Evolutionary conservation across 768 basidiomycete species (phyloP), one percentile per base, ranked within the genome.

Genomic region (Hysterangium stoloniferum): DNA sequence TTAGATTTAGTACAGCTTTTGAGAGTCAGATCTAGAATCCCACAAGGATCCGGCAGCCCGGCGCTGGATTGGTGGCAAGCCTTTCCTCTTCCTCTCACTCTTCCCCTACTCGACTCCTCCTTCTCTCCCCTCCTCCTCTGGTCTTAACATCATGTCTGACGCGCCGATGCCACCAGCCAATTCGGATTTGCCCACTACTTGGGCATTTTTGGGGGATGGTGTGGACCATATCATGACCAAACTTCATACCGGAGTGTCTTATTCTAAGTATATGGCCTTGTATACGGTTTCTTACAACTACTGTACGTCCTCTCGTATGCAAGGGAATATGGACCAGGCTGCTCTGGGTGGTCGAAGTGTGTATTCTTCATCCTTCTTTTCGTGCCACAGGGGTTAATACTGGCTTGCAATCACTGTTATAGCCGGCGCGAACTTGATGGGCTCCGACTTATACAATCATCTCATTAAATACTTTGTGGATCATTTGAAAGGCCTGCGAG

Each of bases 241-340:
- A 67, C 73, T 90, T 17, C 86, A 89, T 61, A 87, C 86, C 0
- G 89, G 89, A 54, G 84, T 92, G 47, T 89, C 89, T 19, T 89
- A 87, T 68, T 85, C 86, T 54, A 89, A 81, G 75, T 90, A 91
- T 64, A 91, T 86, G 89, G 76, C 65, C 56, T 72, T 82, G 53
- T 92, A 97, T 68, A 95, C 93, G 20, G 89, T 92, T 46, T 87
- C 90, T 7, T 98, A 99, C 75, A 97, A 98, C 71, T 98, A 95
- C 66, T 99, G 96, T 63, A 97, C 90, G 24, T 86, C 86, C 25
- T 86, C 86, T 3, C 58, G 66, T 29, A 68, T 66, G 64, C 62
- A 67, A 54, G 59, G 55, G 8, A 57, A 54, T 19, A 58, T 64
- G 20, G 68, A 71, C 17, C 67, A 71, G 22, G 15, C 43, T 41